Percentiles rank a stretch among this genome's conserved stretches.
Evolutionary conservation across 345 rosid genomes (phyloP).

Genomic region (Crucihimalaya himalaica): DNA sequence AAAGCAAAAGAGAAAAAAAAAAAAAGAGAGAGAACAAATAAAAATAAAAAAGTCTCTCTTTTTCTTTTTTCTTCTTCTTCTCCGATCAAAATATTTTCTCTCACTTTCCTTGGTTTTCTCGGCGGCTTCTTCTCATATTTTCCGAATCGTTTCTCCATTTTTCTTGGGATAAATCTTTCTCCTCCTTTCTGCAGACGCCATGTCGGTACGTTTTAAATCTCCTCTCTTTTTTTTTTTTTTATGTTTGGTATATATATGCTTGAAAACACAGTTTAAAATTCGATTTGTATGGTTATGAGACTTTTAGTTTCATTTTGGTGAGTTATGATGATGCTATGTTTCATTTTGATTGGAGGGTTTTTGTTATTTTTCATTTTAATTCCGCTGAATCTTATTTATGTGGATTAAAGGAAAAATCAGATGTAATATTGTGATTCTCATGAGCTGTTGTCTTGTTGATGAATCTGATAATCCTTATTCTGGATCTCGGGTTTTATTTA

Average conservation of each 20-base stretch:
- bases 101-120: constrained; percentile 41
- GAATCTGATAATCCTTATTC: constrained; percentile 1
- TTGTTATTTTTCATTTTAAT: not conserved
- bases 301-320: constrained; percentile 10
- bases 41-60: constrained; percentile 15
- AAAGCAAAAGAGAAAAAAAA: not conserved
- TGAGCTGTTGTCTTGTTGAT: constrained; percentile 21
- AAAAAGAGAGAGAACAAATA: not conserved
- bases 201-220: constrained; percentile 41
- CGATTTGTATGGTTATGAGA: constrained; percentile 23
- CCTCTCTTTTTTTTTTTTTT: not conserved
- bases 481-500: constrained; percentile 28
- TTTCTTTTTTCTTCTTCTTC: constrained; percentile 29
- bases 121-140: constrained; percentile 33
- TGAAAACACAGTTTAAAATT: constrained; percentile 4
- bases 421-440: constrained; percentile 21
- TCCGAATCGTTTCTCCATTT: constrained; percentile 7
- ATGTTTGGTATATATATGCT: not conserved
- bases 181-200: constrained; percentile 28
- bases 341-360: constrained; percentile 11
- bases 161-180: constrained; percentile 33
- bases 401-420: not conserved
- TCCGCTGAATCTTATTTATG: not conserved
- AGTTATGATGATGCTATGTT: constrained; percentile 4
- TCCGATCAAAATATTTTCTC: constrained; percentile 39